Conservation (phyloP, 164 flowering plant species). For the Vitis cinerea region DNA sequence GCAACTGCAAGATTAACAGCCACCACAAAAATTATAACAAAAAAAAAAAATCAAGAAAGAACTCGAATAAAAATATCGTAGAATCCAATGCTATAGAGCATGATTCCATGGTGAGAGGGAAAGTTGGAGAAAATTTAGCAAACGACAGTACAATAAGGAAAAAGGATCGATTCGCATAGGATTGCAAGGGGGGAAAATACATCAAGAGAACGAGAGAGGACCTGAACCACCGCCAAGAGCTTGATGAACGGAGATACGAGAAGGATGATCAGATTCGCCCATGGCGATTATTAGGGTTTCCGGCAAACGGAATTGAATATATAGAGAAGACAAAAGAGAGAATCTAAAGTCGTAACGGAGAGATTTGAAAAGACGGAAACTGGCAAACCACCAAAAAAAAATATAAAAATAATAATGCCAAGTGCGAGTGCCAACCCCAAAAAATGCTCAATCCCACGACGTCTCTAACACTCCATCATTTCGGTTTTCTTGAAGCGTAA, state of each 20-base stretch:
- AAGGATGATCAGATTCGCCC: constrained; percentile 33
- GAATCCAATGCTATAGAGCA: background rate
- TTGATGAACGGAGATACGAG: constrained; percentile 50
- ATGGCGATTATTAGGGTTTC: constrained; percentile 29
- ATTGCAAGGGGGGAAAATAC: background rate
- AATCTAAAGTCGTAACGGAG: background rate
- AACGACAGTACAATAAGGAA: too few relatives aligned
- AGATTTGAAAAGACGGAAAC: constrained; percentile 4
- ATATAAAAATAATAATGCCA: background rate
- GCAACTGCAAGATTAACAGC: constrained; percentile 50
- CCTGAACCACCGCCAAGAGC: constrained; percentile 76
- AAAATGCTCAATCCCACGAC: too few relatives aligned
- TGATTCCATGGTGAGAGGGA: background rate
- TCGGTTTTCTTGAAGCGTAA: too few relatives aligned
- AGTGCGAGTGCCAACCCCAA: too few relatives aligned
- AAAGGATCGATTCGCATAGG: background rate
- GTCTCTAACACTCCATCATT: too few relatives aligned
- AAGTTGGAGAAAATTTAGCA: too few relatives aligned
- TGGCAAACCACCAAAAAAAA: background rate
- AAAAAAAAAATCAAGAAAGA: background rate
- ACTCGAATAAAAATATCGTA: background rate
- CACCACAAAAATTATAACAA: background rate
- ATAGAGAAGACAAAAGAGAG: background rate
- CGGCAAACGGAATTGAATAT: background rate
- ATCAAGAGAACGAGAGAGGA: constrained; percentile 20